phyloP scores from a whole-genome alignment of 2,329 filamentous ascomycete genomes.

The Fusarium sp. region DNA sequence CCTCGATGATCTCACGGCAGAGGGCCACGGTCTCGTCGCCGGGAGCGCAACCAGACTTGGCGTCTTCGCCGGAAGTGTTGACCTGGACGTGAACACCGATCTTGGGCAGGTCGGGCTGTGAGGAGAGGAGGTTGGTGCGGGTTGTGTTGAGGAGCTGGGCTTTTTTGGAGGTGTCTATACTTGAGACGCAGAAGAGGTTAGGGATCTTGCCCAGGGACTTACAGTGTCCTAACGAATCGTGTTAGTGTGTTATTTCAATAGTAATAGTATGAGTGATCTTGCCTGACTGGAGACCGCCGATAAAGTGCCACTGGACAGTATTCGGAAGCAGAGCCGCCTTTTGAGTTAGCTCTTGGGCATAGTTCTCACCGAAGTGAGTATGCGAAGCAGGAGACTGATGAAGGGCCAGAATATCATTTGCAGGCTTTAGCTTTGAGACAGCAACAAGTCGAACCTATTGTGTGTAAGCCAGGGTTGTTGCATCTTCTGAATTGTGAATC shows the following conservation, averaged over 20 bases:
- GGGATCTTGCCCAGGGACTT: slow-evolving; percentile 87
- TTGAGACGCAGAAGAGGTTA: slow-evolving; percentile 93
- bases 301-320: slow-evolving; percentile 94
- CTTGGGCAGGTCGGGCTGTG: slow-evolving; percentile 57
- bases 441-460: slow-evolving; percentile 86
- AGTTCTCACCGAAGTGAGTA: slow-evolving; percentile 95
- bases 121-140: slow-evolving; percentile 70
- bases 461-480: slow-evolving; percentile 35
- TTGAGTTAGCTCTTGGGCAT: slow-evolving; percentile 88
- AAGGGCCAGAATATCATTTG: slow-evolving; percentile 89
- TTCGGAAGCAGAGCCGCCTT: slow-evolving; percentile 86
- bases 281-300: slow-evolving; percentile 89
- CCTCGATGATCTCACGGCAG: slow-evolving; percentile 77
- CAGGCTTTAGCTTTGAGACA: slow-evolving; percentile 96
- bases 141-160: slow-evolving; percentile 85
- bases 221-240: slow-evolving; percentile 79
- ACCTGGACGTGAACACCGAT: slow-evolving; percentile 91
- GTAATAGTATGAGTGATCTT: slow-evolving; percentile 8
- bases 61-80: slow-evolving; percentile 91
- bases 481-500: slow-evolving; percentile 40
- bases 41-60: slow-evolving; percentile 87
- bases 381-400: slow-evolving; percentile 74
- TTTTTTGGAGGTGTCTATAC: slow-evolving; percentile 90
- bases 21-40: slow-evolving; percentile 72
- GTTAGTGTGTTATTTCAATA: slow-evolving; percentile 19